Conservation (phyloP, 2,329 filamentous ascomycete species). For the Talaromyces sp. region DNA sequence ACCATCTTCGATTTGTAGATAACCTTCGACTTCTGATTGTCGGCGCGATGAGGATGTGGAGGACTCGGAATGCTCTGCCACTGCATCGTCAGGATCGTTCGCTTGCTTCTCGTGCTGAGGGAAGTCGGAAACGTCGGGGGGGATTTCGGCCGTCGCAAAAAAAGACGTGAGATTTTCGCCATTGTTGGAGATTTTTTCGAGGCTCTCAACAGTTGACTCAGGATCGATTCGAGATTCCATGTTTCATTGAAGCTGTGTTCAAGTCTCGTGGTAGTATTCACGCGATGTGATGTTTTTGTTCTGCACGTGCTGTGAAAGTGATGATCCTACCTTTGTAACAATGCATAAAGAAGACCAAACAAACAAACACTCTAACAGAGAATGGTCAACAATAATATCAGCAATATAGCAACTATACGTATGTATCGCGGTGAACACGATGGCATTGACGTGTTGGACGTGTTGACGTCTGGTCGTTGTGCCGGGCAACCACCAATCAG, state of each 20-base stretch:
- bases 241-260: neutral
- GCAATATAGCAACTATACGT: neutral
- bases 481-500: slow-evolving; percentile 10
- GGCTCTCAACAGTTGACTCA: neutral
- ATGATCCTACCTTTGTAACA: neutral
- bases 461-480: neutral
- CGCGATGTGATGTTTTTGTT: neutral
- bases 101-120: neutral
- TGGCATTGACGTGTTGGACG: neutral
- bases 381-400: neutral
- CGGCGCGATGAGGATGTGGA: slow-evolving; percentile 13
- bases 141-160: slow-evolving; percentile 18
- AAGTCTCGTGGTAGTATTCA: neutral
- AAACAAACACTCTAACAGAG: neutral
- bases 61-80: slow-evolving; percentile 5
- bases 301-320: neutral
- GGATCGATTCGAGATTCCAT: neutral
- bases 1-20: slow-evolving; percentile 1
- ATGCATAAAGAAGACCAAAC: neutral
- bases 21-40: slow-evolving; percentile 9
- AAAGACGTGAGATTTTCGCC: neutral
- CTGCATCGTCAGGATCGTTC: neutral
- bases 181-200: neutral
- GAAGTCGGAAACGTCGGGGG: slow-evolving; percentile 8
- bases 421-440: neutral